These are phyloP conservation scores for Trichomonascaceae sp. DNA, from an alignment of 1,139 yeast genomes.

Conservation along the genomic window DNA sequence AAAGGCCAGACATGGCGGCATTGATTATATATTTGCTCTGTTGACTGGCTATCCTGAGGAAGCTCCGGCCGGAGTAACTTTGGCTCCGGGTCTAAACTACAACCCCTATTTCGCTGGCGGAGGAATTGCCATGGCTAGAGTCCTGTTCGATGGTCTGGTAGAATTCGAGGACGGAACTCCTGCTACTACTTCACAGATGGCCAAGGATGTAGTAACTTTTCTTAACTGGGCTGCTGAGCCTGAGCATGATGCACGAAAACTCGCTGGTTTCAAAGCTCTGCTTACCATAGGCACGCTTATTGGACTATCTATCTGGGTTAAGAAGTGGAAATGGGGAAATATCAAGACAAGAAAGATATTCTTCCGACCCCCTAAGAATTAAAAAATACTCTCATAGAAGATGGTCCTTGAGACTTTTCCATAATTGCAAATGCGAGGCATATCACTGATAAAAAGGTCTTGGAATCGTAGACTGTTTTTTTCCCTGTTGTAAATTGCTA, in stretches of 20 bases:
- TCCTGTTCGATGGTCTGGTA: conserved; percentile 90
- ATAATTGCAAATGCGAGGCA: not conserved
- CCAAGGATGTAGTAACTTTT: conserved; percentile 94
- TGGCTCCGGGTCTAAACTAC: conserved; percentile 93
- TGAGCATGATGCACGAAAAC: conserved; percentile 97
- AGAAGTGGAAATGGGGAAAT: conserved; percentile 97
- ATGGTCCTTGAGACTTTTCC: not conserved
- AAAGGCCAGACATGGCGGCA: conserved; percentile 98
- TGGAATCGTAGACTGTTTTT: not conserved
- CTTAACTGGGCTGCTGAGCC: conserved; percentile 99
- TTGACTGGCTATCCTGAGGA: conserved; percentile 99
- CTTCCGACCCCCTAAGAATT: conserved; percentile 67
- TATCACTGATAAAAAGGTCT: not conserved
- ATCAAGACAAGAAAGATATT: conserved; percentile 92
- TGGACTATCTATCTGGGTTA: conserved; percentile 83
- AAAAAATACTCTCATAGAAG: not conserved
- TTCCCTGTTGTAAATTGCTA: not conserved
- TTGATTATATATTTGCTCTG: conserved; percentile 89
- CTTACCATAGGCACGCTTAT: conserved; percentile 73
- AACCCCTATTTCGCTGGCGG: conserved; percentile 99
- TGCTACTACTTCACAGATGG: conserved; percentile 98
- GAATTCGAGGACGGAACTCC: conserved; percentile 99
- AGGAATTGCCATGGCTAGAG: conserved; percentile 98
- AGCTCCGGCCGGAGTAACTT: conserved; percentile 92
- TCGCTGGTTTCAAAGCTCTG: conserved; percentile 90